A percentile compares a stretch with the other conserved stretches of the same genome.
These are phyloP conservation scores for Albugo laibachii DNA, from an alignment of 352 stramenopile species.

Conservation along the genomic window DNA sequence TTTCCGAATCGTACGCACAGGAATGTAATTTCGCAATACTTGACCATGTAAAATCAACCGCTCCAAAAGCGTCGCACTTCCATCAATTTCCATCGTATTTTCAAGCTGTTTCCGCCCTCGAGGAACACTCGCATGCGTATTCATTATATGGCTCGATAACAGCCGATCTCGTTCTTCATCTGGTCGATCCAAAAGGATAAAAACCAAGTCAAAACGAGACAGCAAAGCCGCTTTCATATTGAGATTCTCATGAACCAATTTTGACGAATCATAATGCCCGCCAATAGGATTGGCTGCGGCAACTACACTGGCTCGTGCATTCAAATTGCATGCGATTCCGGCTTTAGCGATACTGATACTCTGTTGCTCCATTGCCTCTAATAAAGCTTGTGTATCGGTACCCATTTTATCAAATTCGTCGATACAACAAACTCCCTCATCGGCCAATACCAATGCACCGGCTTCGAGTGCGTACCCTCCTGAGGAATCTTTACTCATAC, in stretches of 20 bases:
- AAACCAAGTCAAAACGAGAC: conserved; percentile 94
- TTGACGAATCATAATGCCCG: conserved; percentile 91
- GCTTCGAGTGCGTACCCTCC: conserved; percentile 85
- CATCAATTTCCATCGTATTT: neutral
- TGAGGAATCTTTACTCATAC: conserved; percentile 85
- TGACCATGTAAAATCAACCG: neutral
- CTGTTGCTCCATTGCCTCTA: conserved; percentile 99
- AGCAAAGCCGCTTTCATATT: conserved; percentile 92
- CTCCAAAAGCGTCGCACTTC: conserved; percentile 3
- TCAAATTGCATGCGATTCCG: conserved; percentile 89
- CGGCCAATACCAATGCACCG: conserved; percentile 83
- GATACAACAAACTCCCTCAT: conserved; percentile 94
- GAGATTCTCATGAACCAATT: conserved; percentile 91
- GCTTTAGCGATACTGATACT: conserved; percentile 87
- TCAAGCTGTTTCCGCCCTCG: conserved; percentile 7
- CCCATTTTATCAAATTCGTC: conserved; percentile 98
- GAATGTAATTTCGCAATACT: conserved; percentile 10
- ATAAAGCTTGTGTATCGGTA: conserved; percentile 76
- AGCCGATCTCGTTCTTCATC: conserved; percentile 85
- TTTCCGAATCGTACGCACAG: conserved; percentile 82
- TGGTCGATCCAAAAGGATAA: conserved; percentile 89
- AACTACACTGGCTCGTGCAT: conserved; percentile 88
- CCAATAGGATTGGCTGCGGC: conserved; percentile 93
- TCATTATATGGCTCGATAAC: conserved; percentile 93
- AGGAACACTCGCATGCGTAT: conserved; percentile 32